phyloP scores from a whole-genome alignment of 805 yeast species.

The Wickerhamiella azyma region DNA sequence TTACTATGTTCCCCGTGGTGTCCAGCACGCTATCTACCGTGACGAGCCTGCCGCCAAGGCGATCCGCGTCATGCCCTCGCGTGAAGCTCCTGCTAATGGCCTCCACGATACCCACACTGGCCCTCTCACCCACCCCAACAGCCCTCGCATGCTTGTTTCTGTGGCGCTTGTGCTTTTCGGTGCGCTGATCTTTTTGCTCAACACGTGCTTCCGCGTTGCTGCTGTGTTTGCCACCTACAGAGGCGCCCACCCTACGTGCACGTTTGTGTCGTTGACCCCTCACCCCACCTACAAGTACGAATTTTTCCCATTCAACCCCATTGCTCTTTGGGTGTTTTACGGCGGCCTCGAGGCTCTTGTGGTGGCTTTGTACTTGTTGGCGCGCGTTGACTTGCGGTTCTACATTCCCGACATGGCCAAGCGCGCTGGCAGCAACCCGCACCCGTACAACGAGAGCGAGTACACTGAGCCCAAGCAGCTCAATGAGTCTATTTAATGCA shows the following conservation, averaged over 20 bases:
- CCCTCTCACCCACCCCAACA: slow-evolving; percentile 27
- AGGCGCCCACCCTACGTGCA: slow-evolving; percentile 12
- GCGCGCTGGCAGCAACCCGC: slow-evolving; percentile 10
- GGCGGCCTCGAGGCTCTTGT: slow-evolving; percentile 52
- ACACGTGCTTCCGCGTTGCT: slow-evolving; percentile 25
- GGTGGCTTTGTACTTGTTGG: slow-evolving; percentile 41
- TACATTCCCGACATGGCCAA: slow-evolving; percentile 50
- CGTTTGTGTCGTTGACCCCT: slow-evolving; percentile 2
- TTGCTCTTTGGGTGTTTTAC: slow-evolving; percentile 54
- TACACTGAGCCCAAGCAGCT: slow-evolving; percentile 13
- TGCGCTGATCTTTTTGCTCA: slow-evolving; percentile 18
- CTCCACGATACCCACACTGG: slow-evolving; percentile 38
- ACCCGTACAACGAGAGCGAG: slow-evolving; percentile 11
- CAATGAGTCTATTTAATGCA: slow-evolving; percentile 6
- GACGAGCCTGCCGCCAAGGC: slow-evolving; percentile 37
- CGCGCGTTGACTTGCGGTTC: slow-evolving; percentile 62
- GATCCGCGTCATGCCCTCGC: slow-evolving; percentile 47
- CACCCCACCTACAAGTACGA: slow-evolving; percentile 15
- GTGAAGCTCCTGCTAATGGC: slow-evolving; percentile 30
- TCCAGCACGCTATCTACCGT: slow-evolving; percentile 26
- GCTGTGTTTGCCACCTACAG: slow-evolving; percentile 19
- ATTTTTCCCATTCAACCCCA: slow-evolving; percentile 38
- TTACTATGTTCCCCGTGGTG: slow-evolving; percentile 45
- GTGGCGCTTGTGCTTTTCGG: slow-evolving; percentile 23
- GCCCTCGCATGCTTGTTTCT: slow-evolving; percentile 30